Percentiles rank a stretch among this genome's conserved stretches.
These are phyloP conservation scores for Phytophthora parvispora DNA, from an alignment of 352 stramenopile species.

Conservation along the genomic window DNA sequence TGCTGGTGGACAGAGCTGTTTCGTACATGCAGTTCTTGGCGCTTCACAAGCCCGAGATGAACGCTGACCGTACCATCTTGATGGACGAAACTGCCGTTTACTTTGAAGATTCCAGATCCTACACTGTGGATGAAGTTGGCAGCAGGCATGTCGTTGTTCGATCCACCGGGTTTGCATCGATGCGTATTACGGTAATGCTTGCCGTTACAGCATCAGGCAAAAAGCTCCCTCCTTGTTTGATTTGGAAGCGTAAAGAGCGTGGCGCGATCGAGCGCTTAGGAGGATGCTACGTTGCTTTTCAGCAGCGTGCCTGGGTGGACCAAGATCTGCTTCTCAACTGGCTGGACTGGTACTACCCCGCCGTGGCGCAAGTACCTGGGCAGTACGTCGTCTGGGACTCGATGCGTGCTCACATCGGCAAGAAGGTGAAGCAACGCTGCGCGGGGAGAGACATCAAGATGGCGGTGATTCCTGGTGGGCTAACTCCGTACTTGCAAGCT, in stretches of 20 bases:
- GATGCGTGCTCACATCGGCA: slow-evolving; percentile 23
- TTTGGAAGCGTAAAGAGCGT: not conserved
- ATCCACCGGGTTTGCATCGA: not conserved
- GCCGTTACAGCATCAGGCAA: not conserved
- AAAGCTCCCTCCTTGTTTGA: not conserved
- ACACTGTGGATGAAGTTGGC: not conserved
- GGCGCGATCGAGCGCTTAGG: slow-evolving; percentile 4
- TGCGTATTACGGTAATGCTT: not conserved
- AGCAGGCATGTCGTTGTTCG: not conserved
- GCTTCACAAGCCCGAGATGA: not conserved
- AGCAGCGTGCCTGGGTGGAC: slow-evolving; percentile 15
- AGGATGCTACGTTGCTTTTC: slow-evolving; percentile 12
- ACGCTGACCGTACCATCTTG: not conserved
- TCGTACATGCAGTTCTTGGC: not conserved
- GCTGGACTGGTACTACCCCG: slow-evolving; percentile 9
- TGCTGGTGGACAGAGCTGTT: slow-evolving; percentile 6
- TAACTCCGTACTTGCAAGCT: slow-evolving; percentile 24
- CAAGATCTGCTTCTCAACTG: slow-evolving; percentile 12
- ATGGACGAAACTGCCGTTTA: not conserved
- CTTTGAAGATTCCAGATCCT: not conserved
- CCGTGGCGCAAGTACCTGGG: not conserved
- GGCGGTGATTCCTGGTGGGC: slow-evolving; percentile 11
- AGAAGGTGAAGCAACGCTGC: slow-evolving; percentile 7
- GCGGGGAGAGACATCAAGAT: slow-evolving; percentile 2
- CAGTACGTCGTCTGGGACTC: slow-evolving; percentile 23